These are phyloP conservation scores for Ogataea siamensis DNA, from an alignment of 805 yeast species.

Conservation along the genomic window DNA sequence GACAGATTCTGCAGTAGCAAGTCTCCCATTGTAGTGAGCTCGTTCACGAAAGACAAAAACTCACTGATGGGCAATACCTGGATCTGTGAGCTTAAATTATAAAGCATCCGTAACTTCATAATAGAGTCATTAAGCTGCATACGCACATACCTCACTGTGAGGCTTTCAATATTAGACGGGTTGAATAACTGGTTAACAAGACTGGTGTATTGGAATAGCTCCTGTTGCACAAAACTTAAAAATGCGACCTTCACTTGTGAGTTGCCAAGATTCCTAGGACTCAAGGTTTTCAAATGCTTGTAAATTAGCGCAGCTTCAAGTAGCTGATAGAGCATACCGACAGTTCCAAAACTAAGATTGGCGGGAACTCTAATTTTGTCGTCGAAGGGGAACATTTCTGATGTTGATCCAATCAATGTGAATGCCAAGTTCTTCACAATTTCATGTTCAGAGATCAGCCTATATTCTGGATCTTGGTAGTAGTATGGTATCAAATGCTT, in stretches of 20 bases:
- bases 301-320: slow-evolving; percentile 75
- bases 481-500: slow-evolving; percentile 34
- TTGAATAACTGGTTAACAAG: slow-evolving; percentile 37
- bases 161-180: slow-evolving; percentile 27
- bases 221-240: slow-evolving; percentile 42
- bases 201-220: slow-evolving; percentile 36
- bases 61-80: slow-evolving; percentile 42
- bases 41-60: slow-evolving; percentile 51
- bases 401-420: slow-evolving; percentile 60
- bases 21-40: slow-evolving; percentile 65
- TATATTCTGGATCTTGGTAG: slow-evolving; percentile 28
- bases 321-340: slow-evolving; percentile 52
- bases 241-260: slow-evolving; percentile 67
- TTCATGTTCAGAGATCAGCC: slow-evolving; percentile 38
- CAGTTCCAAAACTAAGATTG: slow-evolving; percentile 51
- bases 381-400: slow-evolving; percentile 50
- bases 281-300: slow-evolving; percentile 39
- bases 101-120: slow-evolving; percentile 55
- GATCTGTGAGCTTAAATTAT: slow-evolving; percentile 40
- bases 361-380: slow-evolving; percentile 46
- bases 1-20: slow-evolving; percentile 44
- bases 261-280: slow-evolving; percentile 22
- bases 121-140: slow-evolving; percentile 49
- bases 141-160: slow-evolving; percentile 35
- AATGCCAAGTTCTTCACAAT: slow-evolving; percentile 49